Base-by-base conservation (phyloP, 2,329 filamentous ascomycete species). In the Fusarium beomiforme region DNA sequence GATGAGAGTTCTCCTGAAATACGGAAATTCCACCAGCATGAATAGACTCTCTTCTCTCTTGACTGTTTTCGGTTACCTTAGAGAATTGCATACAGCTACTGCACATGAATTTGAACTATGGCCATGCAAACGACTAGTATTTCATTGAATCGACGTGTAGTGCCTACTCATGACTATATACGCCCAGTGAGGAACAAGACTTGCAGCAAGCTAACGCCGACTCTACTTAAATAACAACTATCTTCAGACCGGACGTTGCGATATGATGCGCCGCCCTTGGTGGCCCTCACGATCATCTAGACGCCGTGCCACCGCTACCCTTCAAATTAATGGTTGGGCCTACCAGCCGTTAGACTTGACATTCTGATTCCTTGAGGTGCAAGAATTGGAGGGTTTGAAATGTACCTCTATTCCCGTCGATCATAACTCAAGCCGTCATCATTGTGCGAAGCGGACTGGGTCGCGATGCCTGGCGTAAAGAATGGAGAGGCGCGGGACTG, bases 381-480 rank as follows among this genome's bases (percentile, higher is more conserved):
- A 63, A 64, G 47, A 50, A 65, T 41, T 53, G 53, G 49, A 61
- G 47, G 56, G 33, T n/a, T 36, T 56, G 34, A 17, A 33, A 46
- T 78, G 64, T 75, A 80, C 79, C 77, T 78, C 69, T 71, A 72
- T 72, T 75, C 75, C 69, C 73, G 64, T 70, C 72, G 66, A 73
- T 80, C 72, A 72, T 78, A 79, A 79, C 85, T 87, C 84, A 89
- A 81, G 85, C 85, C 86, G 85, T 89, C 89, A 87, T 90, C 83
- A 90, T 86, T 83, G 87, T 87, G 84, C 89, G 89, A 85, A 91
- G 89, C 84, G 89, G 89, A 84, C 89, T 91, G 76, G 89, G 89
- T 80, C 85, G 87, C 79, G 85, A 85, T 81, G 87, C 87, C 82
- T 86, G 83, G 78, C 85, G 80, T 75, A 76, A 79, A 75, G 78